Percentiles rank a stretch among this genome's conserved stretches.
phyloP scores from a whole-genome alignment of 768 basidiomycete species.

The Hypsizygus marmoreus region DNA sequence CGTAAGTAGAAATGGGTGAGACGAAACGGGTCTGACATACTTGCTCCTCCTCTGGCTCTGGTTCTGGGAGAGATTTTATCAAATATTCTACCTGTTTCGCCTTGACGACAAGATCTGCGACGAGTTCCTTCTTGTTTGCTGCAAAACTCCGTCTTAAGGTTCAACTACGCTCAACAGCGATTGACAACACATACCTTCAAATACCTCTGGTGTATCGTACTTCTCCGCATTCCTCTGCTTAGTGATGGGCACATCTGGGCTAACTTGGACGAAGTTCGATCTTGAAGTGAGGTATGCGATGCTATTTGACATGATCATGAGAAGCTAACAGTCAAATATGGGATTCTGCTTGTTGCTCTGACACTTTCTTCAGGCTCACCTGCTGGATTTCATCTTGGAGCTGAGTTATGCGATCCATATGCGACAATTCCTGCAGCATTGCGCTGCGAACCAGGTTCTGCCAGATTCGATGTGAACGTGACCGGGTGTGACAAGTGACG shows the following conservation, averaged over 20 bases:
- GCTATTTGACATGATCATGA: constrained; percentile 85
- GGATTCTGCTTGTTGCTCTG: neutral
- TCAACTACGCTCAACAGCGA: neutral
- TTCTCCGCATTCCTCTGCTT: constrained; percentile 75
- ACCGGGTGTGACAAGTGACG: no score
- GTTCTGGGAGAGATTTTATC: constrained; percentile 76
- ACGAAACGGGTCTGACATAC: constrained; percentile 33
- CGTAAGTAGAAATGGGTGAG: neutral
- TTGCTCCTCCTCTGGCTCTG: constrained; percentile 78
- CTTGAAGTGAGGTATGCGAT: constrained; percentile 79
- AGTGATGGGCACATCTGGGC: constrained; percentile 79
- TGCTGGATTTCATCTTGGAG: constrained; percentile 94
- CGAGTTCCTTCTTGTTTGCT: constrained; percentile 87
- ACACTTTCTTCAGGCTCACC: constrained; percentile 40
- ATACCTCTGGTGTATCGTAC: constrained; percentile 69
- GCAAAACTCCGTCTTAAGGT: neutral
- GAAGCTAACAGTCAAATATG: constrained; percentile 49
- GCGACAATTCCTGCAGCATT: constrained; percentile 90
- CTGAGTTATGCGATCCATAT: constrained; percentile 96
- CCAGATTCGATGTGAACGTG: neutral
- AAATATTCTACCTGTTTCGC: constrained; percentile 89
- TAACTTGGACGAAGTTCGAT: constrained; percentile 77
- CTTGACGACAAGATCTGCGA: constrained; percentile 79
- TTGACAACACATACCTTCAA: constrained; percentile 56
- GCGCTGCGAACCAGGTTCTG: constrained; percentile 46